Percentiles rank a stretch among this genome's conserved stretches.
Evolutionary conservation across 768 basidiomycete species (phyloP).

Genomic region (Calocera viscosa): DNA sequence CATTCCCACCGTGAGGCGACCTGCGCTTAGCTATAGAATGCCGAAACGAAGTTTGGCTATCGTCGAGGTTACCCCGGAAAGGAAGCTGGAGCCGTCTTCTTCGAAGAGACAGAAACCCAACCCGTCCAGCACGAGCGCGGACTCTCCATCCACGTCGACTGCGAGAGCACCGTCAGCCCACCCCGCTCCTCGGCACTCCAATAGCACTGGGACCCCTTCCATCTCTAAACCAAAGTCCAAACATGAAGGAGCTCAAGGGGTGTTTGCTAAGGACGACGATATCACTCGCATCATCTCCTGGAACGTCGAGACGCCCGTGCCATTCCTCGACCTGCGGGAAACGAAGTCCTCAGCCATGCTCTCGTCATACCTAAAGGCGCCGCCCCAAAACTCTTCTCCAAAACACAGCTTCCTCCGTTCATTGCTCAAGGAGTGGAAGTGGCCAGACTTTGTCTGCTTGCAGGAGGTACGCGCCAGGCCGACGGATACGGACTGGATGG

Average conservation of each 20-base stretch:
- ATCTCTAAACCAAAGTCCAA: too few relatives aligned
- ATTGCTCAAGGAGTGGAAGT: conserved; percentile 11
- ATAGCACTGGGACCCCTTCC: too few relatives aligned
- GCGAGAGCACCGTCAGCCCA: not conserved
- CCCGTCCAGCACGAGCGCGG: not conserved
- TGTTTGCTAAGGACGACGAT: not conserved
- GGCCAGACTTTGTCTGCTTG: conserved; percentile 14
- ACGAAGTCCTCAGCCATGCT: not conserved
- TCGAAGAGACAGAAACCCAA: not conserved
- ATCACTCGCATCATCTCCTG: conserved; percentile 13
- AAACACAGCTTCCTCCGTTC: not conserved
- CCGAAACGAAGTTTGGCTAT: not conserved
- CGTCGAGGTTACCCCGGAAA: not conserved
- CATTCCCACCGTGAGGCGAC: not conserved
- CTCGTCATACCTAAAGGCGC: not conserved
- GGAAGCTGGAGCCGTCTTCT: not conserved
- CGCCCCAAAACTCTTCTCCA: not conserved
- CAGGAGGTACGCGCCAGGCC: conserved; percentile 15
- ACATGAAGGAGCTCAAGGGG: not conserved
- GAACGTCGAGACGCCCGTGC: conserved; percentile 16
- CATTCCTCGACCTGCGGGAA: conserved; percentile 1
- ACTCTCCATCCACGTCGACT: not conserved
- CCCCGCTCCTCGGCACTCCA: too few relatives aligned
- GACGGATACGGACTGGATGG: conserved; percentile 11
- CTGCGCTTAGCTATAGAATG: not conserved